Base-by-base conservation (phyloP, 192 early-diverging fungal genomes). In the Entophlyctis luteolus region DNA sequence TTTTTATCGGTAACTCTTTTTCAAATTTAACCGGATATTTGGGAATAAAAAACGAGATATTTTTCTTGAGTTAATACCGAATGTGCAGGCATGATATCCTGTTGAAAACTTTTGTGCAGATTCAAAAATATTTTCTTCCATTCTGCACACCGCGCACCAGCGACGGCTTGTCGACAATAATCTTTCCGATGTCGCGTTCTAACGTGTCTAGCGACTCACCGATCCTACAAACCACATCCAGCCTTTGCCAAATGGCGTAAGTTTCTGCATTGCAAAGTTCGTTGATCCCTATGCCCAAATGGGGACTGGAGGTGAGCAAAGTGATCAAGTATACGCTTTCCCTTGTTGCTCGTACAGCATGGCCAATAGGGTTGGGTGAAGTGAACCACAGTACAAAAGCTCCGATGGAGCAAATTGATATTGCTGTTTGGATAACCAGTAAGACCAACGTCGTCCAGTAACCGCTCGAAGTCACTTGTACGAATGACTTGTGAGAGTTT, bases 271-370 rank as follows among this genome's bases (percentile, higher is more conserved):
- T 67, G 20, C 49, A 50, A 38, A 55, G 48, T 31, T 54, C 65
- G 20, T 54, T 38, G n/a, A 67, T 31, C 8, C 52, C 52, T 20
- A 55, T 28, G 20, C 50, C 38, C 16, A 67, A 37, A 23, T 45
- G 35, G 1, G 65, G 65, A 28, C 38, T 47, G n/a, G 48, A 38
- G 10, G 35, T 55, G 18, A 67, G 27, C 35, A 67, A 38, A 20
- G 65, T 67, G 53, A 67, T 67, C 25, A 67, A 56, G 37, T 57
- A 67, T n/a, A 54, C 45, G 27, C 32, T 50, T 35, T 67, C 65
- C 4, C 46, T 50, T 22, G 52, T 45, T 4, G 65, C 65, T n/a
- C 65, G 48, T 5, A 55, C 27, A 1, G 65, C 65, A 20, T 50
- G 65, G 12, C 49, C 38, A 45, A 67, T 67, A 6, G 65, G 65